phyloP scores from a whole-genome alignment of 495 filamentous ascomycete species.

The Penicillium maclennaniae region DNA sequence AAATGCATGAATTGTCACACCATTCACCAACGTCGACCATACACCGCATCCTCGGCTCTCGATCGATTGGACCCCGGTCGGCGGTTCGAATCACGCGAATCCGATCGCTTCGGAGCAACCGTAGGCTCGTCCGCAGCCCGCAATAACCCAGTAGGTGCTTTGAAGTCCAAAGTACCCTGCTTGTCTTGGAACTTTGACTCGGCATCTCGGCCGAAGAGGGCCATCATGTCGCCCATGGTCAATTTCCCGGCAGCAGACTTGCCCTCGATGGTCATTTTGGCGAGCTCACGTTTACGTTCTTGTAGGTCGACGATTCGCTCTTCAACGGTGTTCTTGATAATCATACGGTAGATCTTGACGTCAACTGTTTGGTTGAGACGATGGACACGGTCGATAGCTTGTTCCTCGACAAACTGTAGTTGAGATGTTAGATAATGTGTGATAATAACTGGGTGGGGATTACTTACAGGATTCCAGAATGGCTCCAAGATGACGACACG shows the following conservation, averaged over 20 bases:
- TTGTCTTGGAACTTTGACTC: constrained; percentile 44
- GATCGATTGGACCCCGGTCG: constrained; percentile 22
- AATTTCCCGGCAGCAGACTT: constrained; percentile 73
- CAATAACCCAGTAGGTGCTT: constrained; percentile 27
- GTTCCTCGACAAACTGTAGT: constrained; percentile 84
- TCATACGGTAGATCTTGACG: constrained; percentile 91
- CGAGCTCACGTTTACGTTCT: constrained; percentile 84
- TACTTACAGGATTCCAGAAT: constrained; percentile 90
- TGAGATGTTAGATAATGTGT: constrained; percentile 1
- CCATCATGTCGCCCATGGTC: constrained; percentile 89
- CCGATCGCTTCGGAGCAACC: constrained; percentile 9
- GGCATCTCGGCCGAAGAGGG: constrained; percentile 78
- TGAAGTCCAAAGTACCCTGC: constrained; percentile 29
- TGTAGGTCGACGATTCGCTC: constrained; percentile 89
- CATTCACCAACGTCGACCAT: constrained; percentile 44
- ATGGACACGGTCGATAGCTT: constrained; percentile 97
- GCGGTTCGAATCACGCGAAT: constrained; percentile 27
- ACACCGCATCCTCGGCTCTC: constrained; percentile 38
- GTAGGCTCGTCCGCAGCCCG: constrained; percentile 19
- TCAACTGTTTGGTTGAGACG: constrained; percentile 92
- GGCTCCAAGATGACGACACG: constrained; percentile 94
- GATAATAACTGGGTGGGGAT: background rate
- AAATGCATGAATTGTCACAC: constrained; percentile 4
- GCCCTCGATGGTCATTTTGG: constrained; percentile 79
- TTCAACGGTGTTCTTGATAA: constrained; percentile 79